Percentiles rank a stretch among this genome's conserved stretches.
phyloP scores from a whole-genome alignment of 768 basidiomycete species.

The Boletellus emodensis region DNA sequence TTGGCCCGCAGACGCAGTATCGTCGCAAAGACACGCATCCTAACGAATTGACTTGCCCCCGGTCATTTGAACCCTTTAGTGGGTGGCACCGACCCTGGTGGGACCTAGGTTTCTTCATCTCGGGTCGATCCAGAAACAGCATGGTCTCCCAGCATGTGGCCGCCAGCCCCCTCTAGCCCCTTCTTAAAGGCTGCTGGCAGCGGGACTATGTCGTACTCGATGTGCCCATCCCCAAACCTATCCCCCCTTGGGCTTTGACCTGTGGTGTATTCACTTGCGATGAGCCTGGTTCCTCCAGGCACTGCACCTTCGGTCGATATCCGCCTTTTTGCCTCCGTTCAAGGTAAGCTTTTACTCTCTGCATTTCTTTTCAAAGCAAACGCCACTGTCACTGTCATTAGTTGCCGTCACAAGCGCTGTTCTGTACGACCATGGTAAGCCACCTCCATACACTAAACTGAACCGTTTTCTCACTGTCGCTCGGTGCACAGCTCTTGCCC shows the following conservation, averaged over 20 bases:
- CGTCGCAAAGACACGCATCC: background rate
- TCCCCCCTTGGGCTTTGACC: conserved; percentile 1
- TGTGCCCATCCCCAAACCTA: background rate
- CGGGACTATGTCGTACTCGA: background rate
- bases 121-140: conserved; percentile 1
- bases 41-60: too few species aligned
- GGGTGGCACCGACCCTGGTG: background rate
- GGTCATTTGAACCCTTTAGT: background rate
- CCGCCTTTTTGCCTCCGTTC: conserved; percentile 18
- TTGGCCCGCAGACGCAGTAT: background rate
- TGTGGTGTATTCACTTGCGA: conserved; percentile 6
- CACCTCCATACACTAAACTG: background rate
- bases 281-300: conserved; percentile 23
- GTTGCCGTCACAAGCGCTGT: conserved; percentile 27
- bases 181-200: conserved; percentile 12
- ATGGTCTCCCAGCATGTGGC: background rate
- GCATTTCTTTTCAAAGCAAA: background rate
- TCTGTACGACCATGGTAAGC: conserved; percentile 29
- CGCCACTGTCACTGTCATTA: conserved; percentile 10
- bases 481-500: conserved; percentile 15
- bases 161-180: background rate
- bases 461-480: background rate
- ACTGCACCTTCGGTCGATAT: background rate
- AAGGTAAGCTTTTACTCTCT: conserved; percentile 13
- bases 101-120: conserved; percentile 10